Evolutionary conservation across 2,329 filamentous ascomycete genomes (phyloP).

Genomic region (Diaporthe caulivora): DNA sequence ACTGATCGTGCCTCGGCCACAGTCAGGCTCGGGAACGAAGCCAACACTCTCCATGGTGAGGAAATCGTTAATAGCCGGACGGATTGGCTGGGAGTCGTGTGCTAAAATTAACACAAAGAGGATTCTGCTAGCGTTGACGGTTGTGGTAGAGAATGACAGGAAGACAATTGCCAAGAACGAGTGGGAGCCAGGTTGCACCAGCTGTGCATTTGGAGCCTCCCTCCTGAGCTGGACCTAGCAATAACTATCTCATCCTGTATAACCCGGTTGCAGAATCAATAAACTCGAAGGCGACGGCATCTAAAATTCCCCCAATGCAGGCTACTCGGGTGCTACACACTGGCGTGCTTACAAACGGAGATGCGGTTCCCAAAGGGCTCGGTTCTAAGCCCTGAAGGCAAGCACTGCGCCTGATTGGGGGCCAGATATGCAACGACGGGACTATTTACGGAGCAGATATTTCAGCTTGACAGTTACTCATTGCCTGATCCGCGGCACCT

Average conservation of each 20-base stretch:
- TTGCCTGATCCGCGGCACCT: not conserved
- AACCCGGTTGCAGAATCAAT: not conserved
- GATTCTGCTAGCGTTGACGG: not conserved
- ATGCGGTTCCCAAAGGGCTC: not conserved
- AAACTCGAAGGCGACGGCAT: not conserved
- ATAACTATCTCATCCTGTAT: not conserved
- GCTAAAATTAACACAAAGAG: no score
- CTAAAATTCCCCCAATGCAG: not conserved
- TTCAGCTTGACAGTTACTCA: not conserved
- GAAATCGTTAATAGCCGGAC: not conserved
- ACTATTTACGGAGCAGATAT: not conserved
- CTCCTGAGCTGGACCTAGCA: no score
- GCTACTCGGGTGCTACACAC: not conserved
- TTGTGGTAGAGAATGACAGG: not conserved
- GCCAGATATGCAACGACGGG: not conserved
- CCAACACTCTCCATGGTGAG: not conserved
- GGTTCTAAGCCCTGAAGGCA: not conserved
- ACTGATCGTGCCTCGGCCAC: constrained; percentile 15
- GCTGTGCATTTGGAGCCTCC: no score
- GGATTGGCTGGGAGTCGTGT: not conserved
- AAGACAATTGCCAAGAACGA: not conserved
- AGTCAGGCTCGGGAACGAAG: not conserved
- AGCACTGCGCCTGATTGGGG: not conserved
- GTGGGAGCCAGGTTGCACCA: not conserved
- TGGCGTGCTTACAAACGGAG: not conserved